Base-by-base conservation (phyloP, 257 asterid species). In the Agastache rugosa region DNA sequence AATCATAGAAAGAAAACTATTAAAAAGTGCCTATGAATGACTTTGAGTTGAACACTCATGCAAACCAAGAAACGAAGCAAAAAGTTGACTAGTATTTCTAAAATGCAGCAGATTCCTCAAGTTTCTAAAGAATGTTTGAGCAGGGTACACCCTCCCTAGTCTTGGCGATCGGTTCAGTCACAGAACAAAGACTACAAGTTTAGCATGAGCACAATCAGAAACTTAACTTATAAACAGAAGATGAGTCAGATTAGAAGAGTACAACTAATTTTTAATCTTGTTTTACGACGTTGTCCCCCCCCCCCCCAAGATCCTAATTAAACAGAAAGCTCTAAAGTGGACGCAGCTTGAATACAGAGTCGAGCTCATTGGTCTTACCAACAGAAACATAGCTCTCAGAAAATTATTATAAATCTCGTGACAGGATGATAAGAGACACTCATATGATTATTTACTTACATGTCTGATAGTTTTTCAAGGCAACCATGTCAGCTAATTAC, bases 41-140 rank as follows among this genome's bases (percentile, higher is more conserved):
- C 41, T 5, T 20, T 37, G 35, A 29, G 71, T 68, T 15, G 44
- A 31, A 22, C 31, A 27, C n/a, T 45, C 53, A 9, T 44, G 51
- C 16, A 55, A n/a, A 17, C 39, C 56, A 11, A 59, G 12, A n/a
- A 60, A 48, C 0, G 12, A 27, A 16, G 16, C 11, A 72, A 44
- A 60, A 19, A 15, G 34, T 23, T 23, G 17, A 56, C 63, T 56
- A 51, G 25, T 3, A 6, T 8, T 47, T 8, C 22, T 48, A 48
- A 74, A 25, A 11, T 5, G 58, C 20, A 41, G 73, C 27, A 53
- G 59, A 71, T 74, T 63, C 20, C 45, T 75, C 37, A 15, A 51
- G 73, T 42, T 75, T 66, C 39, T 20, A 34, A 19, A 48, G 6
- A 31, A 12, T 6, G 42, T 63, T 12, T 37, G 14, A 44, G 54